Percentiles rank a stretch among this genome's conserved stretches.
Evolutionary conservation across 2,329 filamentous ascomycete genomes (phyloP).

Genomic region (Orbilia javanica): DNA sequence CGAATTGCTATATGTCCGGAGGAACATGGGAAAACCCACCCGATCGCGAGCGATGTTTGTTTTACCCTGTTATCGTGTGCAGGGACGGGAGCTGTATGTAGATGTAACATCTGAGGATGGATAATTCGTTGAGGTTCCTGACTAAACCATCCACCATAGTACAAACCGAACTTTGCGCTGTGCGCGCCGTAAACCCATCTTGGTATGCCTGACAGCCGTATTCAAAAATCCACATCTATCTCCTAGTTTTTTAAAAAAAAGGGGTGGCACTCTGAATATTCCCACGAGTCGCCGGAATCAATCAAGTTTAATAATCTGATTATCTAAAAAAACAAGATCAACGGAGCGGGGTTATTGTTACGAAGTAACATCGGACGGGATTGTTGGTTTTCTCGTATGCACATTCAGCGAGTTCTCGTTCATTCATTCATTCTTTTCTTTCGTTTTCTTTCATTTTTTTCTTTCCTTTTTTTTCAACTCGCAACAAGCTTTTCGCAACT

Average conservation of each 20-base stretch:
- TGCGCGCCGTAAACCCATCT: not conserved
- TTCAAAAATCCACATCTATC: not conserved
- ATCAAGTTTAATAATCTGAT: slow-evolving; percentile 1
- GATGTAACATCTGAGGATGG: too few relatives aligned
- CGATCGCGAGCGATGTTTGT: too few relatives aligned
- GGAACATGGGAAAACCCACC: not conserved
- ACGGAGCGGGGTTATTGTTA: slow-evolving; percentile 10
- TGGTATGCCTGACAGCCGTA: not conserved
- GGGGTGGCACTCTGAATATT: not conserved
- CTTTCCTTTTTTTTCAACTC: too few relatives aligned
- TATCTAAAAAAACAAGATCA: not conserved
- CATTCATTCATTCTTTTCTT: too few relatives aligned
- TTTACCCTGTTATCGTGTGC: not conserved
- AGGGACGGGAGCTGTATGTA: not conserved
- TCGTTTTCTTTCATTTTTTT: too few relatives aligned
- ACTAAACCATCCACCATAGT: slow-evolving; percentile 6
- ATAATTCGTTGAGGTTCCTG: slow-evolving; percentile 6
- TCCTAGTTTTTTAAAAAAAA: not conserved
- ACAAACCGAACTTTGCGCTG: not conserved
- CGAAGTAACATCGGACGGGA: slow-evolving; percentile 36
- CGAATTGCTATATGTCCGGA: too few relatives aligned
- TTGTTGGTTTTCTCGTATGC: not conserved
- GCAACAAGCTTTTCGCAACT: not conserved
- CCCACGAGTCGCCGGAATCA: slow-evolving; percentile 8
- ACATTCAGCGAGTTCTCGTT: too few relatives aligned